A percentile compares a stretch with the other conserved stretches of the same genome.
Evolutionary conservation across 2,329 filamentous ascomycete genomes (phyloP).

Genomic region (Ophiostoma sp.): DNA sequence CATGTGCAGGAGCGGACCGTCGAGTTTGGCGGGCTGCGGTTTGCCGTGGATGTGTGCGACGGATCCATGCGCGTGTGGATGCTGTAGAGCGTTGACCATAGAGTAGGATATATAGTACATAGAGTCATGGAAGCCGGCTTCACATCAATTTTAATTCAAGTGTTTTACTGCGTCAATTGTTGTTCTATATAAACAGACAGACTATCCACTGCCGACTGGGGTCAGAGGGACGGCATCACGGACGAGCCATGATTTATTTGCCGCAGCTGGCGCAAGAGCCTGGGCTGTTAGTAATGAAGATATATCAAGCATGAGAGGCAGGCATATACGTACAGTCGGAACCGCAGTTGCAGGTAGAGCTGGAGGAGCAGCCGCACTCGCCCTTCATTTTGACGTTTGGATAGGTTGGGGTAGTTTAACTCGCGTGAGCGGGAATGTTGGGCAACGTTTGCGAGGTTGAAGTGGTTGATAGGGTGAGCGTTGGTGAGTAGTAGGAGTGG

Average conservation of each 20-base stretch:
- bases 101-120: not conserved
- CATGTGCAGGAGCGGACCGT: slow-evolving; percentile 16
- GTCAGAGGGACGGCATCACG: not conserved
- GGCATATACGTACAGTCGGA: slow-evolving; percentile 25
- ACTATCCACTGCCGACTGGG: not conserved
- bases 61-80: slow-evolving; percentile 23
- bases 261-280: slow-evolving; percentile 37
- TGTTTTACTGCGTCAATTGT: not conserved
- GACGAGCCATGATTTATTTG: slow-evolving; percentile 31
- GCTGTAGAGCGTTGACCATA: not conserved
- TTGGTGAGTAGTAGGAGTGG: not conserved
- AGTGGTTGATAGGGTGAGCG: not conserved
- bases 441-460: slow-evolving; percentile 18
- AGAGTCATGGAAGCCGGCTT: not conserved
- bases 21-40: slow-evolving; percentile 18
- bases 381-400: slow-evolving; percentile 36
- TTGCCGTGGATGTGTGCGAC: slow-evolving; percentile 25
- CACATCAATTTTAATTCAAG: too few relatives aligned
- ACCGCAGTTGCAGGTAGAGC: slow-evolving; percentile 34
- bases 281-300: slow-evolving; percentile 23
- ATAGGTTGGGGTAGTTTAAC: slow-evolving; percentile 23
- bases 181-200: not conserved
- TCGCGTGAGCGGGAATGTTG: slow-evolving; percentile 27
- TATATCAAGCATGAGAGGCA: not conserved
- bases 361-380: slow-evolving; percentile 37